Conservation (phyloP, 2,329 filamentous ascomycete genomes). For the Cladophialophora yegresii region DNA sequence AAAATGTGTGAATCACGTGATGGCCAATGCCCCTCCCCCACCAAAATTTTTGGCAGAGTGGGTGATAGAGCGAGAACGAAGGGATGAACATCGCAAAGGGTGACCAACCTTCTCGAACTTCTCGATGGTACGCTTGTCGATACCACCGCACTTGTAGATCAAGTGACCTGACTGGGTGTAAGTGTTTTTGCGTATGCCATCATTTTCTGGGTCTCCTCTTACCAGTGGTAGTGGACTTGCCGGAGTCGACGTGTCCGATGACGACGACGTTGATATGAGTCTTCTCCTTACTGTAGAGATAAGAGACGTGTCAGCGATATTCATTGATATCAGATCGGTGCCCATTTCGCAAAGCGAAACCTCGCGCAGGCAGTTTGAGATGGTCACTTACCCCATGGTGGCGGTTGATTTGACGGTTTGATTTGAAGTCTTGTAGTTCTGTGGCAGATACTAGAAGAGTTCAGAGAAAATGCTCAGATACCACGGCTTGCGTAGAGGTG, state of each 20-base stretch:
- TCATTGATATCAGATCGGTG: slow-evolving; percentile 31
- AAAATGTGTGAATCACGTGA: slow-evolving; percentile 30
- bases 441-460: slow-evolving; percentile 52
- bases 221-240: slow-evolving; percentile 96
- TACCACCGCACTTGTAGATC: slow-evolving; percentile 99
- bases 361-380: slow-evolving; percentile 29
- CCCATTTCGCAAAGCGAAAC: slow-evolving; percentile 13
- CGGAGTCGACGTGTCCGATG: slow-evolving; percentile 99
- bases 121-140: slow-evolving; percentile 99
- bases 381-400: slow-evolving; percentile 62
- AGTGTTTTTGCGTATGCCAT: slow-evolving; percentile 34
- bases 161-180: slow-evolving; percentile 68
- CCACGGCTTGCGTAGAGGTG: slow-evolving; percentile 57
- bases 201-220: slow-evolving; percentile 51
- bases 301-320: slow-evolving; percentile 29
- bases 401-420: slow-evolving; percentile 43
- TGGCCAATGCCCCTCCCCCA: slow-evolving; percentile 42
- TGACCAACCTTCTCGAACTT: slow-evolving; percentile 99
- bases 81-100: slow-evolving; percentile 12
- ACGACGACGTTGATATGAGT: slow-evolving; percentile 97
- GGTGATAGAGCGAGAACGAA: slow-evolving; percentile 32
- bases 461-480: slow-evolving; percentile 51
- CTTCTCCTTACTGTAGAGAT: slow-evolving; percentile 79
- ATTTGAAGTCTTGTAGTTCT: slow-evolving; percentile 51
- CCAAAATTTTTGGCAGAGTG: slow-evolving; percentile 37